Evolutionary conservation across 2,329 filamentous ascomycete genomes (phyloP), one percentile per base, ranked within the genome.

Genomic region (Grosmannia clavigera): DNA sequence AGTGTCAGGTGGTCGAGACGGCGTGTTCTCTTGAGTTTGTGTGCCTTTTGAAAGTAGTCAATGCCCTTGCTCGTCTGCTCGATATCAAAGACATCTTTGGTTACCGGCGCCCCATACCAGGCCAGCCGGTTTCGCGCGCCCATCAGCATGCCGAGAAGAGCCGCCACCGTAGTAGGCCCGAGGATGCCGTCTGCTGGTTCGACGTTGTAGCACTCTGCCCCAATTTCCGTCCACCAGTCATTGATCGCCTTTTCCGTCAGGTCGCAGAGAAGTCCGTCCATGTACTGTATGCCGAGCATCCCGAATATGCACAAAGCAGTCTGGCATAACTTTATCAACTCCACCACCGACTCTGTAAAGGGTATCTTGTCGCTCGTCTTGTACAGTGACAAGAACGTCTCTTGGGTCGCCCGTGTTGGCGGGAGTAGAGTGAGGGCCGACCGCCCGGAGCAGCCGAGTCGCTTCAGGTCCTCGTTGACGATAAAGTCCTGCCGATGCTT

Each of bases 161-260:
- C 92, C 27, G 92, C 85, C 9, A 97, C 91, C 0, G 92, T 96
- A 0, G 90, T 95, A 2, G 94, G 92, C 0, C 94, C 94, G 2
- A 99, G 76, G 27, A 95, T 91, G 14, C 92, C 92, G 73, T 99
- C 94, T 11, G 87, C 88, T 1, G 94, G 92, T 71, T 97, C 94
- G 40, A 91, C 83, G 60, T 92, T 95, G 76, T 92, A 96, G 68
- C 94, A 86, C 65, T 97, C 92, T 0, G 86, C 86, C 1, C 94
- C 94, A 62, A 96, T 87, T 67, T 96, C 90, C 1, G 88, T 86
- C 94, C 94, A 97, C 94, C 94, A 99, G 70, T 96, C 89, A 63
- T 86, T 87, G 66, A 97, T 84, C 1, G 92, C 90, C 63, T 81
- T 86, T 71, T 99, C 94, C 0, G 94, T 97, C 52, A 94, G 79